phyloP scores from a whole-genome alignment of 108 stramenopile genomes.

The Thalassiosira profunda region DNA sequence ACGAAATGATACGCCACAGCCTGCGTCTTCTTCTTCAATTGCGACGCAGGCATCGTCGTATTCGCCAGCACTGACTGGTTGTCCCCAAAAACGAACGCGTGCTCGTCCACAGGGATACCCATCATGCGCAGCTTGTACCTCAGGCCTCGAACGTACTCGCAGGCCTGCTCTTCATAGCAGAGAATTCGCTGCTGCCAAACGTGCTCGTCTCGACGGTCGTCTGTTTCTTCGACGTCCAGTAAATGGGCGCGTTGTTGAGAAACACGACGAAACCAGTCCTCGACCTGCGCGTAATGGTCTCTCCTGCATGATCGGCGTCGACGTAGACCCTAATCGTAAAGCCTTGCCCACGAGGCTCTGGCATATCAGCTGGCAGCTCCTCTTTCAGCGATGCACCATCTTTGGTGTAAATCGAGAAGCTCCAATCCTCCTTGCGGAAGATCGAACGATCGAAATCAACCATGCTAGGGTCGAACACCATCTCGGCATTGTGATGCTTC shows the following conservation, averaged over 20 bases:
- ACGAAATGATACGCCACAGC: conserved; percentile 42
- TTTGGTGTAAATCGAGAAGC: not conserved
- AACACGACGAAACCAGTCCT: conserved; percentile 47
- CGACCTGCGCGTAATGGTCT: conserved; percentile 50
- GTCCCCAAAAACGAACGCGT: conserved; percentile 19
- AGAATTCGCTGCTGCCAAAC: conserved; percentile 49
- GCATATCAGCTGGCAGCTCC: conserved; percentile 18
- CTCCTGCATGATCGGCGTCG: conserved; percentile 65
- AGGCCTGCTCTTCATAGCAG: conserved; percentile 54
- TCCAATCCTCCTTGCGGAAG: conserved; percentile 3
- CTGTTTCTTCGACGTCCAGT: conserved; percentile 54
- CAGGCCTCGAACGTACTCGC: conserved; percentile 47
- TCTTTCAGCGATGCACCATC: not conserved
- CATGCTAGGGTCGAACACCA: conserved; percentile 47
- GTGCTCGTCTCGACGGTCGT: conserved; percentile 32
- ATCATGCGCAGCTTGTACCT: conserved; percentile 66
- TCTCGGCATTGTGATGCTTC: conserved; percentile 39
- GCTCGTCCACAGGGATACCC: conserved; percentile 44
- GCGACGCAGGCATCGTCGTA: conserved; percentile 35
- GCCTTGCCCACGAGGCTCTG: conserved; percentile 4
- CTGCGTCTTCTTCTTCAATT: conserved; percentile 45
- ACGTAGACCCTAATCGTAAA: conserved; percentile 38
- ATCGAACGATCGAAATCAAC: not conserved
- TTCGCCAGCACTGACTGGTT: conserved; percentile 50
- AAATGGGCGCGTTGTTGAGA: conserved; percentile 30